These are phyloP conservation scores for Leucosporidium creatinivorum DNA, from an alignment of 768 basidiomycete genomes.

Conservation along the genomic window DNA sequence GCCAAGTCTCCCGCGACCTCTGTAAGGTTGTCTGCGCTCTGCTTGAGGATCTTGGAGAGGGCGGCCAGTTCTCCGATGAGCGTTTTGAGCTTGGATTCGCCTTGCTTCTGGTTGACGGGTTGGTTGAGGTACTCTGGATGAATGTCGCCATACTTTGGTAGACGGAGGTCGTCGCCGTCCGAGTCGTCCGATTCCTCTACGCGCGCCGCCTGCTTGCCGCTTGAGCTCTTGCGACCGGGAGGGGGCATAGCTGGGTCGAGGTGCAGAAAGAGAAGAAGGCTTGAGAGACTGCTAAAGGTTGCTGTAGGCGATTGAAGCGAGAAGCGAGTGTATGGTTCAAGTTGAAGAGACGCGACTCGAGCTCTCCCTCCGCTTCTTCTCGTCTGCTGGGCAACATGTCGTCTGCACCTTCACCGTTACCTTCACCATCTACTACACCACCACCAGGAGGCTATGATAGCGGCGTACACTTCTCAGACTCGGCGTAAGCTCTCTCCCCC, in stretches of 20 bases:
- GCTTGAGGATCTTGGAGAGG: not conserved
- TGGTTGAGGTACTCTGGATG: slow-evolving; percentile 19
- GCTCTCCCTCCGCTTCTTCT: too few relatives aligned
- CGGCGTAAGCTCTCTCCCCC: not conserved
- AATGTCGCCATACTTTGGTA: not conserved
- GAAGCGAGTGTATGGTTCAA: too few relatives aligned
- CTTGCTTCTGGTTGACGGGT: slow-evolving; percentile 15
- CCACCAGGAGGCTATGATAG: not conserved
- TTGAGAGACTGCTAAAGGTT: not conserved
- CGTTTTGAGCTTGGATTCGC: slow-evolving; percentile 3
- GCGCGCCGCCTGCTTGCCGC: not conserved
- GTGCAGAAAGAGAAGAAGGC: not conserved
- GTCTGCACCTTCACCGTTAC: not conserved
- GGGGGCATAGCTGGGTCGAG: not conserved
- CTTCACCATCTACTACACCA: not conserved
- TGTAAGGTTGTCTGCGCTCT: slow-evolving; percentile 7
- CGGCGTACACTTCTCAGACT: not conserved
- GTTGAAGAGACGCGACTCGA: too few relatives aligned
- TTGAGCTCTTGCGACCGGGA: not conserved
- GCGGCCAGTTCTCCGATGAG: not conserved
- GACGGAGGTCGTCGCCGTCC: not conserved
- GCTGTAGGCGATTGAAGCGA: not conserved
- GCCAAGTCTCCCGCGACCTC: slow-evolving; percentile 32
- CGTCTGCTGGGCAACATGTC: too few relatives aligned
- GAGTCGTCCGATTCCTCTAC: not conserved